These are phyloP conservation scores for Cladosporium sp. DNA, from an alignment of 2,329 filamentous ascomycete genomes.

Conservation along the genomic window DNA sequence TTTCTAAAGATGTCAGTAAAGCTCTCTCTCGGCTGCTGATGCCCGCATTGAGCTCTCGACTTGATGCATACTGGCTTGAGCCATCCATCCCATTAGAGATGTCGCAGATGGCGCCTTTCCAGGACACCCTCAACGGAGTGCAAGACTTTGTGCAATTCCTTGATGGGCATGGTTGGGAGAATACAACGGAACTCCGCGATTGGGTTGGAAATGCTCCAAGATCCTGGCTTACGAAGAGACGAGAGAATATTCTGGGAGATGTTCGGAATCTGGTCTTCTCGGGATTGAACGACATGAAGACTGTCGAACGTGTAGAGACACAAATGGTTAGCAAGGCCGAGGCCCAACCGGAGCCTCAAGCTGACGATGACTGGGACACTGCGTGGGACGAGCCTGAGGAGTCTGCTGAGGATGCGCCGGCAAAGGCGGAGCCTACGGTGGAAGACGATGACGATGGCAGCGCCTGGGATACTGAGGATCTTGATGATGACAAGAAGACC, in stretches of 20 bases:
- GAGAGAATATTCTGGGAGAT: conserved; percentile 71
- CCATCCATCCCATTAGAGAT: conserved; percentile 71
- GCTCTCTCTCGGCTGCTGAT: conserved; percentile 67
- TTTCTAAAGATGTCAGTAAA: conserved; percentile 45
- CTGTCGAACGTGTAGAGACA: conserved; percentile 79
- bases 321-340: conserved; percentile 69
- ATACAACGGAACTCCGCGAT: conserved; percentile 58
- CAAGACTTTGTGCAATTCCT: conserved; percentile 61
- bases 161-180: conserved; percentile 58
- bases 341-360: conserved; percentile 39
- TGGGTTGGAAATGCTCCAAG: conserved; percentile 78
- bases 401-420: background rate
- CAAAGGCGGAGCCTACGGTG: conserved; percentile 15
- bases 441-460: conserved; percentile 45
- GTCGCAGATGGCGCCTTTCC: conserved; percentile 65
- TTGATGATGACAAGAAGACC: conserved; percentile 24
- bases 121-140: conserved; percentile 62
- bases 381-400: conserved; percentile 70
- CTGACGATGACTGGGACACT: conserved; percentile 65
- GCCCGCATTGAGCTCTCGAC: conserved; percentile 59
- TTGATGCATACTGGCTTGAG: conserved; percentile 72
- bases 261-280: conserved; percentile 64
- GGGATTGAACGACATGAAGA: conserved; percentile 62
- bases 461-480: conserved; percentile 44
- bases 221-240: conserved; percentile 80